Evolutionary conservation across 2,329 filamentous ascomycete species (phyloP).

Genomic region (Neopestalotiopsis clavispora): DNA sequence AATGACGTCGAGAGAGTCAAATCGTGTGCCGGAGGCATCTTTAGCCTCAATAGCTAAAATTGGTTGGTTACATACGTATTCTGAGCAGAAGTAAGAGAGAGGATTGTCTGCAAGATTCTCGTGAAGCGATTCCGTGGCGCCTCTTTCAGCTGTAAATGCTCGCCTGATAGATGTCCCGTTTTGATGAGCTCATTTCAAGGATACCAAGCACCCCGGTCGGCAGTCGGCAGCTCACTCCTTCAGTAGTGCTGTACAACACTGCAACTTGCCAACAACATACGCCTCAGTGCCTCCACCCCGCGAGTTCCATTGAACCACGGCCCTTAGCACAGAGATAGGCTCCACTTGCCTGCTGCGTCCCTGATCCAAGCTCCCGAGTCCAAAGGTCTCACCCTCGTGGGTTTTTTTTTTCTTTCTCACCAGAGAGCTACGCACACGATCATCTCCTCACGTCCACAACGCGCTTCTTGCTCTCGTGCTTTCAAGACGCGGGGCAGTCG

Average conservation of each 20-base stretch:
- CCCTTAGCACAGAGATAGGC: neutral
- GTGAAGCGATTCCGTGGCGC: neutral
- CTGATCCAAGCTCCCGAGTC: constrained; percentile 1
- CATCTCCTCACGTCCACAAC: neutral
- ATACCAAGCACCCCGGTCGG: neutral
- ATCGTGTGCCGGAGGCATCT: neutral
- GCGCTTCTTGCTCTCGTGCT: neutral
- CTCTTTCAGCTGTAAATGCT: neutral
- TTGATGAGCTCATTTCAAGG: constrained; percentile 1
- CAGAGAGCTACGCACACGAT: neutral
- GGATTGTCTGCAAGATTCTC: neutral
- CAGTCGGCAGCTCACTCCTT: neutral
- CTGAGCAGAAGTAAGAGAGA: neutral
- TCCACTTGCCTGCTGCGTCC: neutral
- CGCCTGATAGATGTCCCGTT: neutral
- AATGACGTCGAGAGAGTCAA: neutral
- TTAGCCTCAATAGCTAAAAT: too few species aligned
- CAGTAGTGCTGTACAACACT: neutral
- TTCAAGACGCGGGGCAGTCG: neutral
- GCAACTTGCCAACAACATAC: neutral
- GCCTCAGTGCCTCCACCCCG: neutral
- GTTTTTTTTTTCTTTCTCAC: neutral
- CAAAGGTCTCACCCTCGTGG: neutral
- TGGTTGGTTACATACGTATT: neutral
- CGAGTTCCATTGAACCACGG: neutral